phyloP scores from a whole-genome alignment of 352 stramenopile genomes.

The Phytophthora palmivora region DNA sequence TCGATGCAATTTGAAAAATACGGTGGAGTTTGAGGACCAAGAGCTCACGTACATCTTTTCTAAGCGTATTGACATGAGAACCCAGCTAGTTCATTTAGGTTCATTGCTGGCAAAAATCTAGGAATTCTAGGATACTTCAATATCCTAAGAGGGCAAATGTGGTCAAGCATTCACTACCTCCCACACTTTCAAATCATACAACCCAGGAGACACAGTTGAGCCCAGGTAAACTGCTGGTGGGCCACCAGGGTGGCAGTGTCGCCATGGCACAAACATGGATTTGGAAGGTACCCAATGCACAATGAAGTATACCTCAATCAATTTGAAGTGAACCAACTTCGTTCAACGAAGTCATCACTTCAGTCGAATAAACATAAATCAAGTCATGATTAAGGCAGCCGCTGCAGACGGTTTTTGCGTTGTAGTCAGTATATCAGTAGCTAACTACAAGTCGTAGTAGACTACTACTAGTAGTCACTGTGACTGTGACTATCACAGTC shows the following conservation, averaged over 20 bases:
- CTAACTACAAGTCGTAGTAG: too few species aligned
- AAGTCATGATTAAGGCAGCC: neutral
- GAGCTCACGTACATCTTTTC: neutral
- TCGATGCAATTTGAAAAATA: conserved; percentile 7
- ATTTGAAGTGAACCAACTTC: too few species aligned
- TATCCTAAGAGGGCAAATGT: too few species aligned
- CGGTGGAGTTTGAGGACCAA: neutral
- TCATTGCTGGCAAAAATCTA: neutral
- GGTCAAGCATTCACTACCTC: too few species aligned
- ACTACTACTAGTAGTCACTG: too few species aligned
- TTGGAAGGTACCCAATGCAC: too few species aligned
- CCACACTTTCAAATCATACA: neutral
- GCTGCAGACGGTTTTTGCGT: too few species aligned
- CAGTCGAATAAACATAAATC: neutral
- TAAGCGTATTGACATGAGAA: neutral
- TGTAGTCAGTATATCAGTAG: too few species aligned
- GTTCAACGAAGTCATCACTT: neutral
- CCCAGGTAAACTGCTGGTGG: neutral
- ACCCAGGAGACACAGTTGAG: neutral
- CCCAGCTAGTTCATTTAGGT: neutral
- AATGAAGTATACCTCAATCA: neutral
- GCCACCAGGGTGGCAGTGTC: too few species aligned
- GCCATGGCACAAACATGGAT: too few species aligned
- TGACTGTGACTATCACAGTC: too few species aligned
- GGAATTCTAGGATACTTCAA: neutral